phyloP scores from a whole-genome alignment of 768 basidiomycete species.

The Steccherinum ochraceum region DNA sequence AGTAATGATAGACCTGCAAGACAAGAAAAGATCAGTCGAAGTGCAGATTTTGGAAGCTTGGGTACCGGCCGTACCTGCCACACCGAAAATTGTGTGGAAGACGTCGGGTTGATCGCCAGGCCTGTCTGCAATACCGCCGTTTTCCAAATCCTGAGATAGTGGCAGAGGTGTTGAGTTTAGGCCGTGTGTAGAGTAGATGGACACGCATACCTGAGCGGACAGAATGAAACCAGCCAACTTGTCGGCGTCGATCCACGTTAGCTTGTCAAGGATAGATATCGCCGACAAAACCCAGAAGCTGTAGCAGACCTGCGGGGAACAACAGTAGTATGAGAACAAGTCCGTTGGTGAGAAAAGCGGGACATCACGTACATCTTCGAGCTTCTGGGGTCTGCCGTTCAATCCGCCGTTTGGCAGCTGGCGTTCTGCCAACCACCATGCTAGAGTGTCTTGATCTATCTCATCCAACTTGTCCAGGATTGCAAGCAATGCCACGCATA shows the following conservation, averaged over 20 bases:
- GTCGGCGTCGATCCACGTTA: slow-evolving; percentile 83
- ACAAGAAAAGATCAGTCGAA: background rate
- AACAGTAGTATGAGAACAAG: background rate
- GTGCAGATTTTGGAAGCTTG: background rate
- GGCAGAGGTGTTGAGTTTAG: background rate
- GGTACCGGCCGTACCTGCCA: slow-evolving; percentile 56
- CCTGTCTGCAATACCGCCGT: slow-evolving; percentile 90
- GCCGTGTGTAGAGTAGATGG: background rate
- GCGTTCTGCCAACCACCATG: slow-evolving; percentile 91
- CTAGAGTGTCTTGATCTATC: slow-evolving; percentile 73
- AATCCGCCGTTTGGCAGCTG: slow-evolving; percentile 91
- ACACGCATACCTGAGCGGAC: slow-evolving; percentile 63
- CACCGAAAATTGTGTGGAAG: slow-evolving; percentile 93
- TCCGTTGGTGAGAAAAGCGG: background rate
- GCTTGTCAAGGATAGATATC: slow-evolving; percentile 74
- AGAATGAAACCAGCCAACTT: slow-evolving; percentile 80
- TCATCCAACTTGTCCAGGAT: slow-evolving; percentile 80
- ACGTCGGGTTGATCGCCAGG: slow-evolving; percentile 94
- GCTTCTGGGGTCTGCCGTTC: slow-evolving; percentile 96
- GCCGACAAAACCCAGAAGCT: slow-evolving; percentile 95
- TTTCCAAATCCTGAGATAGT: slow-evolving; percentile 66
- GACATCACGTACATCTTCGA: slow-evolving; percentile 78
- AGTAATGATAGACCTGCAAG: slow-evolving; percentile 73
- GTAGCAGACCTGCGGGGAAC: slow-evolving; percentile 96
- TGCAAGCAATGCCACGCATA: slow-evolving; percentile 81